Percentiles rank a stretch among this genome's conserved stretches.
phyloP scores from a whole-genome alignment of 352 stramenopile species.

The Pythium diclinum region DNA sequence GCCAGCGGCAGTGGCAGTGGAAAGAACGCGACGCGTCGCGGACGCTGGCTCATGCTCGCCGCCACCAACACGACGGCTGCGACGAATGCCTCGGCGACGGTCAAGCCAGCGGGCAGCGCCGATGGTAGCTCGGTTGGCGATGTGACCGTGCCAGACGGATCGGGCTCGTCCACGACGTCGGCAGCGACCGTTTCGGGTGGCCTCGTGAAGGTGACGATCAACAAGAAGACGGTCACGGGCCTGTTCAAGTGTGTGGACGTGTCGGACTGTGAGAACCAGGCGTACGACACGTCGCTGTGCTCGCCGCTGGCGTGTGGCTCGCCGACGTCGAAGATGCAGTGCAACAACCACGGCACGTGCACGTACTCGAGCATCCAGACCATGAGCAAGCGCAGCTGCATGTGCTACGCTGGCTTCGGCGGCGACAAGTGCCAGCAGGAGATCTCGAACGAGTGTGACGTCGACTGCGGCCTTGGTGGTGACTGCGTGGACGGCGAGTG shows the following conservation, averaged over 20 bases:
- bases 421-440: constrained; percentile 49
- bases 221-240: constrained; percentile 47
- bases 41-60: constrained; percentile 25
- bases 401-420: constrained; percentile 38
- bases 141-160: constrained; percentile 17
- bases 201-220: constrained; percentile 57
- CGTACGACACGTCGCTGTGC: constrained; percentile 35
- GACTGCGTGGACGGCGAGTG: constrained; percentile 44
- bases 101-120: neutral
- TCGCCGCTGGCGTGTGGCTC: constrained; percentile 34
- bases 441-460: constrained; percentile 41
- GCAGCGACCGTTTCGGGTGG: constrained; percentile 26
- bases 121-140: constrained; percentile 14
- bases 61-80: constrained; percentile 17
- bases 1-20: constrained; percentile 6
- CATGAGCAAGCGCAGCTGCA: constrained; percentile 32
- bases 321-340: constrained; percentile 23
- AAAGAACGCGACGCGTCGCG: constrained; percentile 1
- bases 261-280: constrained; percentile 41
- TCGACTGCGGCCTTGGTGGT: constrained; percentile 48
- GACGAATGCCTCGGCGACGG: neutral
- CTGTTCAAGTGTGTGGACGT: constrained; percentile 43
- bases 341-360: constrained; percentile 49
- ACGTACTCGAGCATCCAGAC: constrained; percentile 34
- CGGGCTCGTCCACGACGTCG: constrained; percentile 18